These are phyloP conservation scores for Tilletia indica DNA, from an alignment of 1,284 basidiomycete species.

Conservation along the genomic window DNA sequence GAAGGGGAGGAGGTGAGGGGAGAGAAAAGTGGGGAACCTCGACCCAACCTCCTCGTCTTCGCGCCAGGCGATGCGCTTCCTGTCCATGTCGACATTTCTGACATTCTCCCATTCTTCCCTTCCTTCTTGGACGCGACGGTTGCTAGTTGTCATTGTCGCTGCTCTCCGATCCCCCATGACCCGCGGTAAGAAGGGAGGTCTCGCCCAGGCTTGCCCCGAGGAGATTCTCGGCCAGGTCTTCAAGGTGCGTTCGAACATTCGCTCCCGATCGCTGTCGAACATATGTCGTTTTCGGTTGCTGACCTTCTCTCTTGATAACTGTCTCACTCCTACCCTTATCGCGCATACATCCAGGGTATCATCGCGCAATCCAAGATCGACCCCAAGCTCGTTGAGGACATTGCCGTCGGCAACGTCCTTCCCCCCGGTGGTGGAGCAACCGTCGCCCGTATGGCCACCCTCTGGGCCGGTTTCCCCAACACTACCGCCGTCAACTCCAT, in stretches of 20 bases:
- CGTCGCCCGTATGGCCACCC: conserved; percentile 88
- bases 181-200: conserved; percentile 86
- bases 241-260: conserved; percentile 25
- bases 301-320: not conserved
- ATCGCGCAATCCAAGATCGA: conserved; percentile 64
- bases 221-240: conserved; percentile 74
- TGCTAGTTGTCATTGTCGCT: conserved; percentile 75
- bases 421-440: conserved; percentile 85
- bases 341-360: conserved; percentile 30
- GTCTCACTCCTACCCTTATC: not conserved
- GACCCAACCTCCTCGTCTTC: too few species aligned
- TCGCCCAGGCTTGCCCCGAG: conserved; percentile 76
- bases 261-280: too few species aligned
- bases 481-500: conserved; percentile 70
- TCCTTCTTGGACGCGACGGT: not conserved
- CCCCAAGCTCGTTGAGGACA: conserved; percentile 72
- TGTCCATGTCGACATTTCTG: not conserved
- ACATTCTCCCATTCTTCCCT: not conserved
- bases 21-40: too few species aligned
- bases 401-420: conserved; percentile 82
- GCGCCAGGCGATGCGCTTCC: not conserved
- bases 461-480: conserved; percentile 83
- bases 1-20: too few species aligned
- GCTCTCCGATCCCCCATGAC: conserved; percentile 87
- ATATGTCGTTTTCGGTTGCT: not conserved